phyloP scores from a whole-genome alignment of 148 eudicot species.

The Heliamphora exappendiculata region DNA sequence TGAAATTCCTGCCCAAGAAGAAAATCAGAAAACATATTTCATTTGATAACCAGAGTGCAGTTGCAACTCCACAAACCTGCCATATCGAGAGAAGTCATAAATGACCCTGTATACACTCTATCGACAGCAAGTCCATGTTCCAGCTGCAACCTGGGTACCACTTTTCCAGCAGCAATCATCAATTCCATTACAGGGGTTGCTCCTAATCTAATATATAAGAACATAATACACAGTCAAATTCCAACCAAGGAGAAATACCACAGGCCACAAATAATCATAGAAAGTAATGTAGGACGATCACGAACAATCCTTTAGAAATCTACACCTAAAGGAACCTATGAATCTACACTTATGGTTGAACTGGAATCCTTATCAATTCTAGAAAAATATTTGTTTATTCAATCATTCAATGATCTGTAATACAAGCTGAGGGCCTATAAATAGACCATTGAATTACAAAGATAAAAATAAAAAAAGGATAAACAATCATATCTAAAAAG shows the following conservation, averaged over 20 bases:
- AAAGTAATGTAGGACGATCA: too few relatives aligned
- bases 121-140: constrained; percentile 98
- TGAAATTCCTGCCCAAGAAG: constrained; percentile 62
- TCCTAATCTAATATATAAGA: constrained; percentile 59
- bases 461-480: too few relatives aligned
- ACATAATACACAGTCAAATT: constrained; percentile 10
- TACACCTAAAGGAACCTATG: too few relatives aligned
- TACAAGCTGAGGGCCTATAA: too few relatives aligned
- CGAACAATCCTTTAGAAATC: too few relatives aligned
- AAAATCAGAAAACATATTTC: constrained; percentile 13
- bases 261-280: neutral
- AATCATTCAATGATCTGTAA: too few relatives aligned
- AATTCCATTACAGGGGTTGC: constrained; percentile 89
- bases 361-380: too few relatives aligned
- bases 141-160: constrained; percentile 81
- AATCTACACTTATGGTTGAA: too few relatives aligned
- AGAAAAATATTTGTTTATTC: too few relatives aligned
- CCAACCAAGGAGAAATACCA: neutral
- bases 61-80: constrained; percentile 47
- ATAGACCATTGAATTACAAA: too few relatives aligned
- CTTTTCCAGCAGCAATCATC: constrained; percentile 94
- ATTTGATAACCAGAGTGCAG: constrained; percentile 4
- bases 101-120: constrained; percentile 92
- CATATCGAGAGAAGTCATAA: constrained; percentile 98
- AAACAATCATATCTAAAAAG: too few relatives aligned